Conservation (phyloP, 768 basidiomycete genomes). For the Psilocybe tampanensis region DNA sequence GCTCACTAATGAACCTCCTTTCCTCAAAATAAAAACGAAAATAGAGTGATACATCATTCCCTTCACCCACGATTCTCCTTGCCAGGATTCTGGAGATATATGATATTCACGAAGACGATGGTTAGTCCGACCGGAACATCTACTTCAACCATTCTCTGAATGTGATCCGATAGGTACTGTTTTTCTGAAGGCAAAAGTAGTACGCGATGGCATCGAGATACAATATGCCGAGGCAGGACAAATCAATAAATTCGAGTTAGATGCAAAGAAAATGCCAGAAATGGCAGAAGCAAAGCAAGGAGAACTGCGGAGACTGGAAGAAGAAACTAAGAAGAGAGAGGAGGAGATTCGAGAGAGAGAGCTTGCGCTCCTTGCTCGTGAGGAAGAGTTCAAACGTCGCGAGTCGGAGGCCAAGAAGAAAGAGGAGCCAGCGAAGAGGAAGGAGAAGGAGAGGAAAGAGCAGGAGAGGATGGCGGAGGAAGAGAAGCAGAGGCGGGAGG, state of each 20-base stretch:
- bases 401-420: slow-evolving; percentile 28
- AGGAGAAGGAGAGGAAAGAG: slow-evolving; percentile 9
- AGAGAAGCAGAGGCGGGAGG: slow-evolving; percentile 9
- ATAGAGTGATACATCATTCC: neutral
- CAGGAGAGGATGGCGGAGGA: slow-evolving; percentile 17
- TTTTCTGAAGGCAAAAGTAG: too few species aligned
- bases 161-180: too few species aligned
- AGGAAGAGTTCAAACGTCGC: slow-evolving; percentile 37
- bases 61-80: neutral
- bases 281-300: slow-evolving; percentile 28
- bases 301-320: slow-evolving; percentile 32
- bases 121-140: neutral
- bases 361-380: slow-evolving; percentile 29
- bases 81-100: neutral
- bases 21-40: too few species aligned
- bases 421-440: slow-evolving; percentile 10
- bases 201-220: too few species aligned
- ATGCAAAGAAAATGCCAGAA: too few species aligned
- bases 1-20: neutral
- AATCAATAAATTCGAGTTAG: too few species aligned
- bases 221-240: too few species aligned
- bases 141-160: too few species aligned
- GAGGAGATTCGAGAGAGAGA: slow-evolving; percentile 30
- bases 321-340: slow-evolving; percentile 31
- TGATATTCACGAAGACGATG: neutral